Evolutionary conservation across 2,329 filamentous ascomycete species (phyloP), one percentile per base, ranked within the genome.

Genomic region (Biscogniauxia marginata): DNA sequence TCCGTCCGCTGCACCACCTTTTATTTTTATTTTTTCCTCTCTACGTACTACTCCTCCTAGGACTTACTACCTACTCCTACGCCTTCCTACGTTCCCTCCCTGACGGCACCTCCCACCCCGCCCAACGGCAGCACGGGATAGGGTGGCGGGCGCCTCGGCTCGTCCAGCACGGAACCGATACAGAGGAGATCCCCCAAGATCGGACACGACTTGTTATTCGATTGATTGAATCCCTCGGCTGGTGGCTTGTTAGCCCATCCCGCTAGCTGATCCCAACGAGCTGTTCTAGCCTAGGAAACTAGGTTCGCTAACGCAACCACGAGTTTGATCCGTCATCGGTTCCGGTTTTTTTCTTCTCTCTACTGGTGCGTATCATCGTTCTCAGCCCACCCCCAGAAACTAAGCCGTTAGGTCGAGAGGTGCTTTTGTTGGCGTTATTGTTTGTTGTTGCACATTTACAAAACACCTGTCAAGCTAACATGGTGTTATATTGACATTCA

Each of bases 291-390:
- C 59, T 58, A 58, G 46, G 50, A 52, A 60, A 55, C 61, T 58
- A 60, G 58, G 56, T 53, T 60, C 61, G 63, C 63, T 54, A 47
- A 50, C 60, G 58, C 60, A 56, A 56, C 62, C 63, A 61, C 61
- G 60, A 66, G 65, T 60, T 59, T 65, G 63, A 66, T 67, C 63
- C 63, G 58, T 63, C 65, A 63, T 62, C 61, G 60, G 62, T 59
- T 63, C 63, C 62, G 59, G 30, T 39, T 39, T 39, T n/a, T n/a
- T n/a, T n/a, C n/a, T n/a, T n/a, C n/a, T 39, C 30, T 16, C 30
- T 16, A 6, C 30, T n/a, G 30, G 9, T 39, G 30, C n/a, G 30
- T 39, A 20, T 48, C 46, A 25, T 48, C 21, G 46, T 22, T 45
- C 7, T 23, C 22, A 16, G 21, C 24, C 46, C 46, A 48, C 46